phyloP scores from a whole-genome alignment of 257 asterid species.

The Nicotiana attenuata region DNA sequence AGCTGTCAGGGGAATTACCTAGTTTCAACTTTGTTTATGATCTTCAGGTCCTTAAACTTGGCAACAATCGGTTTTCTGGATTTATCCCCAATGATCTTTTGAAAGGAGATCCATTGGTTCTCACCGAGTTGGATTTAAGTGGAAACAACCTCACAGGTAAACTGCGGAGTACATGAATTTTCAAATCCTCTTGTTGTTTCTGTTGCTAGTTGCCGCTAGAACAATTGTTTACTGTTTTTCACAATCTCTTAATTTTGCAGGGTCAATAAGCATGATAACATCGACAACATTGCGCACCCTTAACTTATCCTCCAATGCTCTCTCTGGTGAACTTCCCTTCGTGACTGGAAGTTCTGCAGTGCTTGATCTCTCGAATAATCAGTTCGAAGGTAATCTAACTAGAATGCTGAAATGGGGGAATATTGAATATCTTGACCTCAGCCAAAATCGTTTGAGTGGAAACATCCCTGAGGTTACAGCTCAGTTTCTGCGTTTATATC shows the following conservation, averaged over 20 bases:
- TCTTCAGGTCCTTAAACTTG: constrained; percentile 72
- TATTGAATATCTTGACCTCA: constrained; percentile 75
- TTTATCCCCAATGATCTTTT: constrained; percentile 69
- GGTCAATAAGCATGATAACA: constrained; percentile 69
- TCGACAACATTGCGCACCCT: constrained; percentile 65
- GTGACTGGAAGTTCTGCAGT: constrained; percentile 72
- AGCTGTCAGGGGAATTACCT: constrained; percentile 81
- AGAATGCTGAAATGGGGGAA: constrained; percentile 80
- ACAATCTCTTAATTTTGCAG: constrained; percentile 33
- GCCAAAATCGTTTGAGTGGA: constrained; percentile 70
- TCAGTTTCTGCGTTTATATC: constrained; percentile 69
- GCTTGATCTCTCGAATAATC: constrained; percentile 69
- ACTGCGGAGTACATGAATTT: background rate
- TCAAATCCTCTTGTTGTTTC: background rate
- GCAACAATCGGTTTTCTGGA: constrained; percentile 74
- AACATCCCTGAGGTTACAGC: constrained; percentile 69
- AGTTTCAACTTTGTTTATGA: constrained; percentile 82
- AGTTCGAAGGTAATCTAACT: constrained; percentile 63
- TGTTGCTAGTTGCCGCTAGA: background rate
- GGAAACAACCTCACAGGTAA: constrained; percentile 86
- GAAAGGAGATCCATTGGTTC: constrained; percentile 77
- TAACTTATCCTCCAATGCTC: constrained; percentile 73
- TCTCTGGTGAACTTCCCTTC: constrained; percentile 82
- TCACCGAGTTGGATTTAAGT: constrained; percentile 79
- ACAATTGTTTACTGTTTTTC: background rate